phyloP scores from a whole-genome alignment of 2,329 filamentous ascomycete genomes.

The Camillea tinctor region DNA sequence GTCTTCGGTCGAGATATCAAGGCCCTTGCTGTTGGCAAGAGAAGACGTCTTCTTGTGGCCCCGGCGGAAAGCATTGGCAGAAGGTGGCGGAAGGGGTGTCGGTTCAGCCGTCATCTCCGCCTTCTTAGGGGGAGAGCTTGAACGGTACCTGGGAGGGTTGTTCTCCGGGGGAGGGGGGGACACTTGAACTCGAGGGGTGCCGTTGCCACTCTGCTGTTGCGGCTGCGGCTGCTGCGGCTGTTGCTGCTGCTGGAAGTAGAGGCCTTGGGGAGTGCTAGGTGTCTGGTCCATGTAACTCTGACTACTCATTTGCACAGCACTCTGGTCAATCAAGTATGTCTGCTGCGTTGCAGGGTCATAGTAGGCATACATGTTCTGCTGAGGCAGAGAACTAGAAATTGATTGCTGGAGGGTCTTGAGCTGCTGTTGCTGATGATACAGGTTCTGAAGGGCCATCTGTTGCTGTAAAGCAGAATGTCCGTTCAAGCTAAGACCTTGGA shows the following conservation, averaged over 20 bases:
- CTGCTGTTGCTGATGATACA: slow-evolving; percentile 57
- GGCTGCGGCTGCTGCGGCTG: slow-evolving; percentile 35
- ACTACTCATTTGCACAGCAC: slow-evolving; percentile 42
- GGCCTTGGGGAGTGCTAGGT: slow-evolving; percentile 34
- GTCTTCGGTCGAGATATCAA: slow-evolving; percentile 45
- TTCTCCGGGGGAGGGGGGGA: slow-evolving; percentile 72
- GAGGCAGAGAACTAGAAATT: slow-evolving; percentile 54
- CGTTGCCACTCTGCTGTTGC: slow-evolving; percentile 50
- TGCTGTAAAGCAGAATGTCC: slow-evolving; percentile 46
- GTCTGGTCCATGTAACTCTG: slow-evolving; percentile 45
- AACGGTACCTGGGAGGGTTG: slow-evolving; percentile 54
- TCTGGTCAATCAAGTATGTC: slow-evolving; percentile 74
- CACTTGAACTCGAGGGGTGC: slow-evolving; percentile 73
- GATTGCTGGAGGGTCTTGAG: slow-evolving; percentile 66
- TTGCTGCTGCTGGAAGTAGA: slow-evolving; percentile 35
- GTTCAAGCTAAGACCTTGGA: slow-evolving; percentile 73
- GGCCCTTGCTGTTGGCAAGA: slow-evolving; percentile 59
- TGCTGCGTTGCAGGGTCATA: slow-evolving; percentile 86
- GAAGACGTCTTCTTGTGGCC: slow-evolving; percentile 90
- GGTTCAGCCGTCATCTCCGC: slow-evolving; percentile 67
- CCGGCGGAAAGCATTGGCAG: slow-evolving; percentile 87
- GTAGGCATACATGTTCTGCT: slow-evolving; percentile 76
- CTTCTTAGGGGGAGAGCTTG: slow-evolving; percentile 64
- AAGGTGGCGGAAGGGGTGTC: slow-evolving; percentile 77
- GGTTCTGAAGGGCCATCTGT: slow-evolving; percentile 50